Base-by-base conservation (phyloP, 176 grass and related monocot species). In the Aechmea fasciata region DNA sequence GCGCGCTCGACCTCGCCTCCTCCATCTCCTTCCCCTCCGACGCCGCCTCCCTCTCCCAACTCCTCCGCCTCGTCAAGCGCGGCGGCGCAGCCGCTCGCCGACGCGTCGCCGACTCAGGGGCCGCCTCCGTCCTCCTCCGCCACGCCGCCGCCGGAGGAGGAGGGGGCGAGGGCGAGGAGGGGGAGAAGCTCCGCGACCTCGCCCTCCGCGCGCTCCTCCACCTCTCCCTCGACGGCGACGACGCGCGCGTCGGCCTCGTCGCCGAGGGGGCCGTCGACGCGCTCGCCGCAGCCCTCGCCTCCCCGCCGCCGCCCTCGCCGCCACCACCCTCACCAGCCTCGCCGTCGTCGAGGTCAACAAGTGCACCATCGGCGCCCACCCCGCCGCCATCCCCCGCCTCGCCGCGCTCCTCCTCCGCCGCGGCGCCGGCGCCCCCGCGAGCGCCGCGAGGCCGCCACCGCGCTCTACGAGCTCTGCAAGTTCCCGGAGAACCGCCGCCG, bases 311-410 rank as follows among this genome's bases (percentile, higher is more conserved):
- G 86, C 93, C 15, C 77, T 85, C 61, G 89, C 86, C 0, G 83
- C 89, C 68, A 92, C 89, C 13, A 74, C 82, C 62, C 68, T 97
- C 22, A 96, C 93, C 29, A 97, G 93, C 71, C 85, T 97, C 11
- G 88, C 93, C n/a, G 89, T 78, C 9, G 89, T 97, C 1, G 93
- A 87, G 48, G 93, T 97, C 64, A 97, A 97, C 77, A 97, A 97
- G 86, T 92, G 81, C 77, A 87, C 86, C 26, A 90, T 97, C 64
- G 93, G 93, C 49, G 84, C 93, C 2, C 89, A 97, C 77, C 79
- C 84, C 0, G 57, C 77, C 0, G 86, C 83, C 48, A 79, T 97
- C 71, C 79, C 86, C 47, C 74, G 73, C 50, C 82, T 97, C 17
- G 76, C 70, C 3, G 52, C 63, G 50, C 75, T 97, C 26, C 83